These are phyloP conservation scores for Odontarrhena argentea DNA, from an alignment of 345 rosid species.

Conservation along the genomic window DNA sequence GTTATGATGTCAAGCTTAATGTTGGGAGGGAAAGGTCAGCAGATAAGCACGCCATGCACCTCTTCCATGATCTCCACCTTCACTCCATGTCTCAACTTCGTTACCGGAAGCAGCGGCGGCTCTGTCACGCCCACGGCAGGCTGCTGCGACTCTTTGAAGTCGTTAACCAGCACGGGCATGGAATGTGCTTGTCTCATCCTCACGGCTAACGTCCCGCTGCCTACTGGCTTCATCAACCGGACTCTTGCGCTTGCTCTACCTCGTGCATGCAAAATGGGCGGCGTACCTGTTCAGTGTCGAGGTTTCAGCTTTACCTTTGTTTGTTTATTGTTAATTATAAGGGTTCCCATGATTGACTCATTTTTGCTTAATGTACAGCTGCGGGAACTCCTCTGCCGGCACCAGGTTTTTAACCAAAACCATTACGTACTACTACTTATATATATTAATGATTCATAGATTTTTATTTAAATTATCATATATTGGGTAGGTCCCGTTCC, in stretches of 20 bases:
- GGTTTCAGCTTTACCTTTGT: conserved; percentile 40
- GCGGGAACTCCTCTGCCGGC: conserved; percentile 83
- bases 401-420: conserved; percentile 52
- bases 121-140: conserved; percentile 53
- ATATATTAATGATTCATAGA: neutral
- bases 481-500: conserved; percentile 62
- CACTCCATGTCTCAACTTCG: conserved; percentile 77
- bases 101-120: conserved; percentile 78
- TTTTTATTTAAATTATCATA: neutral
- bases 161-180: conserved; percentile 50
- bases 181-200: conserved; percentile 74
- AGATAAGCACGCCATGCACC: conserved; percentile 80
- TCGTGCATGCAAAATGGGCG: conserved; percentile 61
- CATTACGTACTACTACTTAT: neutral
- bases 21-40: conserved; percentile 55
- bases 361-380: conserved; percentile 49
- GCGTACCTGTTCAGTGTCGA: conserved; percentile 74
- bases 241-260: conserved; percentile 73
- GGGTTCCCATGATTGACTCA: neutral
- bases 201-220: conserved; percentile 77
- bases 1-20: conserved; percentile 39
- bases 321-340: neutral
- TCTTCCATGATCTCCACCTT: conserved; percentile 70
- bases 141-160: conserved; percentile 66
- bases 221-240: conserved; percentile 51